Conservation (phyloP, 306 rosid genomes). For the Sesbania bispinosa region DNA sequence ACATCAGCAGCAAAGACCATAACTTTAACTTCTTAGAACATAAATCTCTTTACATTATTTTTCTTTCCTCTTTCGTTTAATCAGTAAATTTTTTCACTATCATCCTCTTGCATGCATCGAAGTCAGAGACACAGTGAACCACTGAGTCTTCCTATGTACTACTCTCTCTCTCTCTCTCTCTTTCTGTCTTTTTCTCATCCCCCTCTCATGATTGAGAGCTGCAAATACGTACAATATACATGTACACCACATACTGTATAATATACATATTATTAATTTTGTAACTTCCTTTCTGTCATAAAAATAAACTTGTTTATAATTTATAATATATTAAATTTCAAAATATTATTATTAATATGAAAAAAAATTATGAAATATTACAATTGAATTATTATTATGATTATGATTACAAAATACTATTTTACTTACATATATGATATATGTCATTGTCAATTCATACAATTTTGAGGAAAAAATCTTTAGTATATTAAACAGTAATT, state of each 20-base stretch:
- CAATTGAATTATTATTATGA: too few relatives aligned
- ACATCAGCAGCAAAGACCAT: conserved; percentile 21
- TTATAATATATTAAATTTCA: too few relatives aligned
- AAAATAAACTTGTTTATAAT: too few relatives aligned
- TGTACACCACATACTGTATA: conserved; percentile 9
- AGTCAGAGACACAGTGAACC: conserved; percentile 44
- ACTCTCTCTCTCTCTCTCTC: conserved; percentile 30
- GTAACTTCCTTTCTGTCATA: background rate
- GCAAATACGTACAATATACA: conserved; percentile 19
- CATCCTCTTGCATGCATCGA: conserved; percentile 35
- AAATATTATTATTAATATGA: too few relatives aligned
- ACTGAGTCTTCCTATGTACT: conserved; percentile 41
- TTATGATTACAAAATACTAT: too few relatives aligned
- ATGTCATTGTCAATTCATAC: too few relatives aligned
- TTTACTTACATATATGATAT: too few relatives aligned
- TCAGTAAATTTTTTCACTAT: background rate
- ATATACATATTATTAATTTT: background rate
- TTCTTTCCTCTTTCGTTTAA: background rate
- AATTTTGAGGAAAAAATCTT: background rate
- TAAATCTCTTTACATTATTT: conserved; percentile 1
- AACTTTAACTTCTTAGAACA: conserved; percentile 18
- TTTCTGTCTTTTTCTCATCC: conserved; percentile 23
- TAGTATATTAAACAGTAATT: background rate
- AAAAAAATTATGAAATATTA: too few relatives aligned
- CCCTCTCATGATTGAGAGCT: conserved; percentile 41